Evolutionary conservation across 768 basidiomycete species (phyloP).

Genomic region (Suillus sp.): DNA sequence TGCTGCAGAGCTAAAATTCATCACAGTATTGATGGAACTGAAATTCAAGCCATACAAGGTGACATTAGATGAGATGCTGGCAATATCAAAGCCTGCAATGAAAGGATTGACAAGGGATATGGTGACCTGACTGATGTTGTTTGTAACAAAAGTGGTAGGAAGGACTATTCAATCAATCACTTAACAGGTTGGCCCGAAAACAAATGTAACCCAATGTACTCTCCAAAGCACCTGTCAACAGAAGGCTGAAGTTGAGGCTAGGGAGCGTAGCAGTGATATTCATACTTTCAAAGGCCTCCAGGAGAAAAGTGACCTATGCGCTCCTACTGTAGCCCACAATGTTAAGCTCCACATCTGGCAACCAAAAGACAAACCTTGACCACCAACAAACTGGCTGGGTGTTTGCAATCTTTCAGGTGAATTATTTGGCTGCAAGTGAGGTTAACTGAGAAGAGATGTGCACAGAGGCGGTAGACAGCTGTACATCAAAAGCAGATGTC

Average conservation of each 20-base stretch:
- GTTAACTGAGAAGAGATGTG: neutral
- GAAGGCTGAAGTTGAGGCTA: conserved; percentile 56
- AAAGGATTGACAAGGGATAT: conserved; percentile 71
- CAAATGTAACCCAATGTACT: conserved; percentile 40
- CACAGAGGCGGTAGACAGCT: neutral
- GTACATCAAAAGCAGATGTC: conserved; percentile 52
- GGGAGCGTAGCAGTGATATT: conserved; percentile 59
- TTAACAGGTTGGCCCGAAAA: neutral
- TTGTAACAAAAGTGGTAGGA: conserved; percentile 60
- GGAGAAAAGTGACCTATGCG: conserved; percentile 58
- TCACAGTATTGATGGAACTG: conserved; percentile 58
- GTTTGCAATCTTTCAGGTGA: conserved; percentile 62
- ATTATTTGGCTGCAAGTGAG: conserved; percentile 51
- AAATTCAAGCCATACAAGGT: conserved; percentile 60
- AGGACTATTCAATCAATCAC: conserved; percentile 49
- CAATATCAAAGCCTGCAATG: conserved; percentile 58
- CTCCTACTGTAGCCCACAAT: conserved; percentile 64
- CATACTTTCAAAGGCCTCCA: conserved; percentile 62
- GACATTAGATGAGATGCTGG: conserved; percentile 60
- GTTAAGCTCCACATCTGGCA: conserved; percentile 52
- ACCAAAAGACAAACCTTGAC: conserved; percentile 43
- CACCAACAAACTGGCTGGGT: conserved; percentile 66
- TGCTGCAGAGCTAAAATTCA: conserved; percentile 53
- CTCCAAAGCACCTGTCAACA: conserved; percentile 56
- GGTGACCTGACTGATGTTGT: conserved; percentile 66